Conservation (phyloP, 768 basidiomycete species). For the Lactifluus rugatus region DNA sequence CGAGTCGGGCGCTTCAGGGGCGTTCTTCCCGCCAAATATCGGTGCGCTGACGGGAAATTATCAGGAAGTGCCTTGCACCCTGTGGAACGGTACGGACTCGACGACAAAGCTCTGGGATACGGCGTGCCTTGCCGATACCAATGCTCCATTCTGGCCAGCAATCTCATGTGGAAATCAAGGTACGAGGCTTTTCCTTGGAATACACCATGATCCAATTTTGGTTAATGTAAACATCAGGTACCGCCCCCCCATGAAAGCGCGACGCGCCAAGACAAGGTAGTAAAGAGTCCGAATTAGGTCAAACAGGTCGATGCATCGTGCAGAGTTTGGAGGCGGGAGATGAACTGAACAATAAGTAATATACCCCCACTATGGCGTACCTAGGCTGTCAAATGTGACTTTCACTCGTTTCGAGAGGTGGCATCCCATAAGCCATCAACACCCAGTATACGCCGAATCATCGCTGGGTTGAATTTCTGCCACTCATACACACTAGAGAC, state of each 20-base stretch:
- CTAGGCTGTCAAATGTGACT: not conserved
- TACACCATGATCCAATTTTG: not conserved
- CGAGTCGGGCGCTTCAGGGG: conserved; percentile 41
- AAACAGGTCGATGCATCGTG: not conserved
- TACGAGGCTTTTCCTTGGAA: conserved; percentile 14
- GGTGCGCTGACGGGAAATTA: conserved; percentile 45
- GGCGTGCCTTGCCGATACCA: conserved; percentile 42
- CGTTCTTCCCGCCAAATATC: conserved; percentile 48
- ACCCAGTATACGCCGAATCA: conserved; percentile 14
- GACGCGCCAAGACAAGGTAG: no score
- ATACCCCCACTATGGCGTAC: not conserved
- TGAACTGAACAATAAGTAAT: not conserved
- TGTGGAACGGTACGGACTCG: conserved; percentile 49
- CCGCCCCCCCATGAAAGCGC: not conserved
- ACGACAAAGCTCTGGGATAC: conserved; percentile 34
- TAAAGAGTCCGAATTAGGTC: not conserved
- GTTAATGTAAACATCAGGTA: not conserved
- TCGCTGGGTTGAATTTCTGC: conserved; percentile 19
- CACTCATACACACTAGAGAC: conserved; percentile 10
- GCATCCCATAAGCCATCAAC: not conserved
- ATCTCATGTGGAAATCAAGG: conserved; percentile 47
- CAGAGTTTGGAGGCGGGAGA: not conserved
- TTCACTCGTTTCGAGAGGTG: not conserved
- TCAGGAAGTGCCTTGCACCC: conserved; percentile 45
- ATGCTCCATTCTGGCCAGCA: conserved; percentile 41